phyloP scores from a whole-genome alignment of 805 yeast species.

The Peterozyma toletana region DNA sequence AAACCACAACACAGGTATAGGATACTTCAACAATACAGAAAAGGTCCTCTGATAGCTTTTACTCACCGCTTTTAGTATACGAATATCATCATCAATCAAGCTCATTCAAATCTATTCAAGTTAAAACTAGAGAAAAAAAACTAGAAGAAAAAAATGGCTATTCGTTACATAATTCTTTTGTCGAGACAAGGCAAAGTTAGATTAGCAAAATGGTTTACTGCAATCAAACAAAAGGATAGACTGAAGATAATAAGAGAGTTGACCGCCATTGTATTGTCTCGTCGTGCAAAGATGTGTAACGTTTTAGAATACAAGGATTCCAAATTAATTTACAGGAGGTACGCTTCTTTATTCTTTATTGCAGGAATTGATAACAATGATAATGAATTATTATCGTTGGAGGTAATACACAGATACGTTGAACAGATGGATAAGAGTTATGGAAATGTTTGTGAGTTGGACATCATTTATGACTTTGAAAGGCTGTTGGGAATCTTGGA shows the following conservation, averaged over 20 bases:
- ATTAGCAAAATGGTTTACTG: constrained; percentile 86
- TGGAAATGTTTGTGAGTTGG: constrained; percentile 94
- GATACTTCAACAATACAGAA: too few relatives aligned
- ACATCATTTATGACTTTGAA: constrained; percentile 91
- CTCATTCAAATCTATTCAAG: too few relatives aligned
- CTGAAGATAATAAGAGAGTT: constrained; percentile 77
- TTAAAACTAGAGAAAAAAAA: background rate
- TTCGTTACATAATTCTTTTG: constrained; percentile 72
- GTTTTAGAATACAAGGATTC: constrained; percentile 79
- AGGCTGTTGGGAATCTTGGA: constrained; percentile 90
- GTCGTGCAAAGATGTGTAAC: constrained; percentile 94
- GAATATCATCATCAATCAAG: too few relatives aligned
- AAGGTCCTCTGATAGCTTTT: too few relatives aligned
- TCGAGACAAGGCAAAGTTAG: constrained; percentile 96
- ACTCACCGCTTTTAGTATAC: too few relatives aligned
- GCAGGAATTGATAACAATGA: constrained; percentile 79
- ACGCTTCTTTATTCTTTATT: constrained; percentile 87
- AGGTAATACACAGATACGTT: constrained; percentile 85
- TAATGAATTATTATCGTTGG: constrained; percentile 82
- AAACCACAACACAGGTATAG: too few relatives aligned
- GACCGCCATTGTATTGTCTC: constrained; percentile 73
- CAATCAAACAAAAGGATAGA: constrained; percentile 81
- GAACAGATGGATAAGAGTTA: constrained; percentile 95
- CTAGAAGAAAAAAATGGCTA: constrained; percentile 40
- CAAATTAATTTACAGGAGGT: constrained; percentile 84